Evolutionary conservation across 2,329 filamentous ascomycete genomes (phyloP).

Genomic region (Aureobasidium sp.): DNA sequence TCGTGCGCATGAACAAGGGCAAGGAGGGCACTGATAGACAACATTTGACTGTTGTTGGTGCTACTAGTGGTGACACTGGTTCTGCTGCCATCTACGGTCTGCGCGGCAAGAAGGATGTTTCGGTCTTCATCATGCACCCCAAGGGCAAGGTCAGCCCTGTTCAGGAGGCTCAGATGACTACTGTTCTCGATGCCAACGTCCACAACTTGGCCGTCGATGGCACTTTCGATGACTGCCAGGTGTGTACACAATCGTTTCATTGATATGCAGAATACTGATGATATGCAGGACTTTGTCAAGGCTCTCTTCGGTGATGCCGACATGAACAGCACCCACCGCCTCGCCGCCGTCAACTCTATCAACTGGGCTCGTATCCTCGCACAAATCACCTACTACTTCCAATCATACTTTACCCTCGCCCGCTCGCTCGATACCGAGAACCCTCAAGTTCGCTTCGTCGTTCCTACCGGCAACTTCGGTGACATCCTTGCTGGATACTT

Average conservation of each 20-base stretch:
- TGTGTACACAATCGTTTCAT: constrained; percentile 26
- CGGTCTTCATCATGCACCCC: constrained; percentile 89
- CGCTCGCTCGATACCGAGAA: constrained; percentile 37
- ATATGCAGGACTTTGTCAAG: constrained; percentile 74
- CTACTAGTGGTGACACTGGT: constrained; percentile 82
- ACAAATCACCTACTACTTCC: constrained; percentile 96
- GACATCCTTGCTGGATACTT: constrained; percentile 93
- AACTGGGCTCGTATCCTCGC: constrained; percentile 94
- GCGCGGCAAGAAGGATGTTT: constrained; percentile 92
- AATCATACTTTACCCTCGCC: constrained; percentile 84
- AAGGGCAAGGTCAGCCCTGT: constrained; percentile 86
- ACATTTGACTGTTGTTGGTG: constrained; percentile 79
- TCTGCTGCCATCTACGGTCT: constrained; percentile 95
- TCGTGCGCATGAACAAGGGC: constrained; percentile 64
- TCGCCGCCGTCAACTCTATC: constrained; percentile 93
- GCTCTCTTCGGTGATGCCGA: constrained; percentile 80
- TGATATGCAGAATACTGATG: not conserved
- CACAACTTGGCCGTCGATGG: constrained; percentile 86
- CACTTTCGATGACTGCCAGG: constrained; percentile 94
- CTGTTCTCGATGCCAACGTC: constrained; percentile 81
- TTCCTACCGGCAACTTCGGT: constrained; percentile 94
- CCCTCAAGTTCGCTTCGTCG: constrained; percentile 73
- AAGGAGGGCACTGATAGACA: constrained; percentile 63
- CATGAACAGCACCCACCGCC: constrained; percentile 72
- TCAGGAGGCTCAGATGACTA: constrained; percentile 97